phyloP scores from a whole-genome alignment of 2,329 filamentous ascomycete species.

The Incumbomyces delicatus region DNA sequence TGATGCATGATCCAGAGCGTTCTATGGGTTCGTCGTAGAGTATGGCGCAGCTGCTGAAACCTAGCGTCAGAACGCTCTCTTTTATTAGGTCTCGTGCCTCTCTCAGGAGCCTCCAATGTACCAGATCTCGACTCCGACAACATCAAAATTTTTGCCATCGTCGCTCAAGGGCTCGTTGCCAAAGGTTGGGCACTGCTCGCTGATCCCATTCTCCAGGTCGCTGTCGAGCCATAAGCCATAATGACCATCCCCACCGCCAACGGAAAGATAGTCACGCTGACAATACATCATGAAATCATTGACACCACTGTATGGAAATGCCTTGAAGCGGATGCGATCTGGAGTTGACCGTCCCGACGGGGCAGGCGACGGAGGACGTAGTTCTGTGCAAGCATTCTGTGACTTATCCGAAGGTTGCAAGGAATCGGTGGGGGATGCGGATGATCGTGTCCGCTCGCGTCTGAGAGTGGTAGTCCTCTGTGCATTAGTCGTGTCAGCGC shows the following conservation, averaged over 20 bases:
- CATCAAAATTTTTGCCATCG: conserved; percentile 81
- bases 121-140: conserved; percentile 89
- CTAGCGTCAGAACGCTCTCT: no score
- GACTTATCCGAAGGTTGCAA: not conserved
- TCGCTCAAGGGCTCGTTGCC: conserved; percentile 91
- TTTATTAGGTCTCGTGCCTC: no score
- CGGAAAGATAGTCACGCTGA: conserved; percentile 70
- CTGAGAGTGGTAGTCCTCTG: conserved; percentile 51
- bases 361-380: conserved; percentile 4
- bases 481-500: conserved; percentile 53
- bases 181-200: conserved; percentile 77
- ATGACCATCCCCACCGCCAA: conserved; percentile 81
- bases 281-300: conserved; percentile 97
- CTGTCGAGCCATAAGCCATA: conserved; percentile 93
- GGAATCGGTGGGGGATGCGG: conserved; percentile 21
- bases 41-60: no score
- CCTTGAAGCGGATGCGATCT: conserved; percentile 85
- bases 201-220: conserved; percentile 72
- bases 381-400: not conserved
- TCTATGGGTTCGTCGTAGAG: no score
- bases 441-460: conserved; percentile 30
- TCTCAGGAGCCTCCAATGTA: conserved; percentile 55
- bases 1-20: no score
- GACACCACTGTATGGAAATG: conserved; percentile 88
- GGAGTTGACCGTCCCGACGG: conserved; percentile 44